A percentile compares a stretch with the other conserved stretches of the same genome.
These are phyloP conservation scores for Penicillium corylophilum DNA, from an alignment of 2,329 filamentous ascomycete species.

Conservation along the genomic window DNA sequence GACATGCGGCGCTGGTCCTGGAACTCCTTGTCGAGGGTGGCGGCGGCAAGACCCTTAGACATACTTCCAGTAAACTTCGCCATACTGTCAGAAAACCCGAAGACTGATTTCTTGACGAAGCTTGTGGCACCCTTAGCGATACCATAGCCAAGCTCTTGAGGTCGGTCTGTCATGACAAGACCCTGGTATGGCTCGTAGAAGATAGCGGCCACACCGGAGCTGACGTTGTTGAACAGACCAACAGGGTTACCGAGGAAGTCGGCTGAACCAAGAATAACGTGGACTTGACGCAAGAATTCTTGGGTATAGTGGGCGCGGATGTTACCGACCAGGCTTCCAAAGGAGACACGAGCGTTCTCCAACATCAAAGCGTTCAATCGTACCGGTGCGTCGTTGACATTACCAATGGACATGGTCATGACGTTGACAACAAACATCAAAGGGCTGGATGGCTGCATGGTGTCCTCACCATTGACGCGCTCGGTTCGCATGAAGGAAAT, in stretches of 20 bases:
- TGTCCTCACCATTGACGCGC: slow-evolving; percentile 92
- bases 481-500: slow-evolving; percentile 96
- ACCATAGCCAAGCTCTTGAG: slow-evolving; percentile 89
- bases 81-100: slow-evolving; percentile 94
- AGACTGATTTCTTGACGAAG: slow-evolving; percentile 98
- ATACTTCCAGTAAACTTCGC: slow-evolving; percentile 97
- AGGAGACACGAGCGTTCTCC: slow-evolving; percentile 90
- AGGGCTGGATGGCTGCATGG: slow-evolving; percentile 83
- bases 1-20: slow-evolving; percentile 95
- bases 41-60: slow-evolving; percentile 91
- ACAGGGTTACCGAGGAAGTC: slow-evolving; percentile 98
- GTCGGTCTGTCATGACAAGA: slow-evolving; percentile 90
- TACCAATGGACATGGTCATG: slow-evolving; percentile 98
- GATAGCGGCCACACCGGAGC: slow-evolving; percentile 93
- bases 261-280: slow-evolving; percentile 94
- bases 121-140: slow-evolving; percentile 96
- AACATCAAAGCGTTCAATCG: slow-evolving; percentile 90
- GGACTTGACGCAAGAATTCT: slow-evolving; percentile 91
- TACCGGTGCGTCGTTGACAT: slow-evolving; percentile 96
- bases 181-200: slow-evolving; percentile 99
- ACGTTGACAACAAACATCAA: slow-evolving; percentile 99
- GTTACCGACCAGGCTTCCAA: slow-evolving; percentile 77
- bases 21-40: slow-evolving; percentile 97
- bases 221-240: slow-evolving; percentile 96
- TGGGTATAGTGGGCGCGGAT: slow-evolving; percentile 95